Percentiles rank a stretch among this genome's conserved stretches.
These are phyloP conservation scores for Macrotyloma uniflorum DNA, from an alignment of 306 rosid species.

Conservation along the genomic window DNA sequence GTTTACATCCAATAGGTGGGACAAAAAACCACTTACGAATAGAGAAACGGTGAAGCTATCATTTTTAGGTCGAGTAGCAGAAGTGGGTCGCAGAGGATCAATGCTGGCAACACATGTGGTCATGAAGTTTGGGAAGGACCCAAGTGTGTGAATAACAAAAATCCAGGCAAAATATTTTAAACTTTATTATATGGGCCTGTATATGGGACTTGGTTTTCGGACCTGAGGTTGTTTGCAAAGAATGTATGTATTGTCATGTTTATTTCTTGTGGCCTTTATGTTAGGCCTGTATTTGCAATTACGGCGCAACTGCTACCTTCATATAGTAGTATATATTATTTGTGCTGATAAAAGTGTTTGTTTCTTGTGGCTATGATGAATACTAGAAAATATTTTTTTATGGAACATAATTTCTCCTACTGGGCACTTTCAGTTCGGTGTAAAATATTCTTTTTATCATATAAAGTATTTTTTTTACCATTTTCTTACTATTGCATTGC, in stretches of 20 bases:
- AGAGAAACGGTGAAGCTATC: constrained; percentile 70
- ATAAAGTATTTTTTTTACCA: too few species aligned
- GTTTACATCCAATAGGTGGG: constrained; percentile 63
- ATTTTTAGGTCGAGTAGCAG: constrained; percentile 60
- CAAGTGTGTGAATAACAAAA: constrained; percentile 29
- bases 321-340: too few species aligned
- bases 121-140: constrained; percentile 89
- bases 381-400: constrained; percentile 9
- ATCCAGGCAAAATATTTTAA: not conserved
- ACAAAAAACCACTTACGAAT: constrained; percentile 73
- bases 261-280: not conserved
- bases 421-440: not conserved
- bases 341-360: not conserved
- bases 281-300: too few species aligned
- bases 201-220: constrained; percentile 17
- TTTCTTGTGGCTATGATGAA: constrained; percentile 10
- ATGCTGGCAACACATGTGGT: constrained; percentile 77
- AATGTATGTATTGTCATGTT: not conserved
- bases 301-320: too few species aligned
- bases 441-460: not conserved
- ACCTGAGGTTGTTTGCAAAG: not conserved
- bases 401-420: constrained; percentile 25
- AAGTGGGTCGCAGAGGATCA: constrained; percentile 70
- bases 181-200: not conserved
- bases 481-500: too few species aligned